Evolutionary conservation across 2,329 filamentous ascomycete genomes (phyloP).

Genomic region (Colletotrichum sp.): DNA sequence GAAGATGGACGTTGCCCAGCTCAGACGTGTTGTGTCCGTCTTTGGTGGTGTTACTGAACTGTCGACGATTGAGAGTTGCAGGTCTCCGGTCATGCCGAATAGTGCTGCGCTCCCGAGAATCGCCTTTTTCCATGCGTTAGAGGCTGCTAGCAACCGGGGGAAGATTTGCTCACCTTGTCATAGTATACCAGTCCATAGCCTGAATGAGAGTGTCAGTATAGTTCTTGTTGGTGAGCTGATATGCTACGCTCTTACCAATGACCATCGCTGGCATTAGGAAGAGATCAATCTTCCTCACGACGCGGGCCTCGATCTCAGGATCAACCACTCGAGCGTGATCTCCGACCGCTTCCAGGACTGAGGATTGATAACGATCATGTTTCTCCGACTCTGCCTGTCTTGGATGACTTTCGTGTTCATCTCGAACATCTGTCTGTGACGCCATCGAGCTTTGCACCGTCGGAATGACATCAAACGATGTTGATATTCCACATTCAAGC

Average conservation of each 20-base stretch:
- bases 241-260: no score
- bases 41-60: conserved; percentile 41
- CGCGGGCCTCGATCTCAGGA: not conserved
- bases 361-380: not conserved
- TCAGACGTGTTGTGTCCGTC: conserved; percentile 57
- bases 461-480: not conserved
- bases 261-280: conserved; percentile 63
- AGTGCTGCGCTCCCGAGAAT: conserved; percentile 63
- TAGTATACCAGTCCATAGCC: conserved; percentile 75
- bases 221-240: no score
- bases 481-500: fast-evolving
- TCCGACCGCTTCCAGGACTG: not conserved
- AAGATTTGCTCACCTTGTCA: conserved; percentile 69
- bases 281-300: conserved; percentile 60
- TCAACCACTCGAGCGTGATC: not conserved
- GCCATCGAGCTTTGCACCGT: not conserved
- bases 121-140: conserved; percentile 38
- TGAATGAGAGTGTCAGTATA: no score
- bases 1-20: conserved; percentile 66
- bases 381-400: fast-evolving
- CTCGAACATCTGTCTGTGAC: fast-evolving
- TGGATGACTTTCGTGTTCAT: fast-evolving
- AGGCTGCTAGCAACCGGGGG: no score
- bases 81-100: conserved; percentile 64
- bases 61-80: conserved; percentile 48